Evolutionary conservation across 1,284 basidiomycete genomes (phyloP).

Genomic region (Boletus nobilissimus): DNA sequence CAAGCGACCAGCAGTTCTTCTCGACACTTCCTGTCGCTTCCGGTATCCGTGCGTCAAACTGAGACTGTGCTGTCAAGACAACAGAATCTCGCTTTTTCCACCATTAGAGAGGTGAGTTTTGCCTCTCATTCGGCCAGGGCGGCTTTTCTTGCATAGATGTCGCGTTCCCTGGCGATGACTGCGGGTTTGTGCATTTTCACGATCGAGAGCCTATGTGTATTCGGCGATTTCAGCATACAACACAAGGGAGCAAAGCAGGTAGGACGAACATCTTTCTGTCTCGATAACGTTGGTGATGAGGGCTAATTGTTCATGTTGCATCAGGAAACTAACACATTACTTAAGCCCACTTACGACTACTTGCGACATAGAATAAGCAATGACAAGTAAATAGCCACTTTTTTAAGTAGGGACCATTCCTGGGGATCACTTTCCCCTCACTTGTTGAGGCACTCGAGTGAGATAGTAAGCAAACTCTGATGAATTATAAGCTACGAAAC

Average conservation of each 20-base stretch:
- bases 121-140: conserved; percentile 65
- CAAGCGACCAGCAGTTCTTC: conserved; percentile 72
- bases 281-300: conserved; percentile 80
- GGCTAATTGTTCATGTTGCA: conserved; percentile 80
- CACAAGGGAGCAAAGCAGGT: neutral
- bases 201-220: conserved; percentile 59
- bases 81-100: conserved; percentile 68
- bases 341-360: too few species aligned
- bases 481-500: too few species aligned
- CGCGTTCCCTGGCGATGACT: conserved; percentile 67
- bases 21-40: conserved; percentile 73
- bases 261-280: conserved; percentile 76
- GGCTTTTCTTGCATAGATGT: conserved; percentile 68
- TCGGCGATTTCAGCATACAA: conserved; percentile 6
- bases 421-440: too few species aligned
- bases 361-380: too few species aligned
- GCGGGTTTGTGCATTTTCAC: conserved; percentile 71
- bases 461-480: too few species aligned
- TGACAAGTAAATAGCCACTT: too few species aligned
- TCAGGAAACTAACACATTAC: too few species aligned
- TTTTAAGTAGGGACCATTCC: too few species aligned
- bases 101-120: conserved; percentile 56
- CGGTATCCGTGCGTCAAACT: conserved; percentile 63
- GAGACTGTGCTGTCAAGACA: conserved; percentile 51
- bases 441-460: too few species aligned